A percentile compares a stretch with the other conserved stretches of the same genome.
Conservation (phyloP, 2,329 filamentous ascomycete genomes). For the Penicillium sp. region DNA sequence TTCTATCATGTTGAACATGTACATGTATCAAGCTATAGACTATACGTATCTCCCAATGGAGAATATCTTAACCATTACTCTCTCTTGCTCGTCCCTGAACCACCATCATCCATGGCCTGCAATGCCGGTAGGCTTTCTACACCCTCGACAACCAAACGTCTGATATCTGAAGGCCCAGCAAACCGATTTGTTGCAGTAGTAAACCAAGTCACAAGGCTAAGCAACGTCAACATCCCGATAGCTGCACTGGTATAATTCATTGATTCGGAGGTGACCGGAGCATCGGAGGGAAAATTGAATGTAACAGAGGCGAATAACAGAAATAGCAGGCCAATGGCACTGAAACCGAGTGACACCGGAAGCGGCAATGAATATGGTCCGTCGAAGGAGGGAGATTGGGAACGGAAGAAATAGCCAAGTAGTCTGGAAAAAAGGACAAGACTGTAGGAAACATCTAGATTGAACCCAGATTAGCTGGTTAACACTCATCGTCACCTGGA, state of each 20-base stretch:
- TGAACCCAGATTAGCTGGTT: neutral
- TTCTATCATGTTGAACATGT: neutral
- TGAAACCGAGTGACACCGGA: slow-evolving; percentile 5
- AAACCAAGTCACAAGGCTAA: slow-evolving; percentile 10
- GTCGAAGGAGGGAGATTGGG: neutral
- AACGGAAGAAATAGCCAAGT: slow-evolving; percentile 8
- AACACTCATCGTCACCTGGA: neutral
- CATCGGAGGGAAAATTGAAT: slow-evolving; percentile 11
- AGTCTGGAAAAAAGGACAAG: slow-evolving; percentile 8
- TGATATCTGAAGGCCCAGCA: slow-evolving; percentile 6
- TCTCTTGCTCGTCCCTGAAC: neutral
- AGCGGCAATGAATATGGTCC: slow-evolving; percentile 6
- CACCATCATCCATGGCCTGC: neutral
- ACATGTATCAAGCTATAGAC: neutral
- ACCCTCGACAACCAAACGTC: neutral
- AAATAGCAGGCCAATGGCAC: slow-evolving; percentile 4
- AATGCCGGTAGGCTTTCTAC: neutral
- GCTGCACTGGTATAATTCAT: slow-evolving; percentile 15
- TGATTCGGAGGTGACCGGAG: slow-evolving; percentile 1
- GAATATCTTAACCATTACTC: neutral
- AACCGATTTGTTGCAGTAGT: slow-evolving; percentile 6
- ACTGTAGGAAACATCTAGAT: slow-evolving; percentile 10
- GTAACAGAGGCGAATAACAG: slow-evolving; percentile 8
- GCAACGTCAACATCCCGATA: slow-evolving; percentile 5
- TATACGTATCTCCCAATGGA: neutral